Base-by-base conservation (phyloP, 164 flowering plant species). In the Tetrastigma voinierianum region DNA sequence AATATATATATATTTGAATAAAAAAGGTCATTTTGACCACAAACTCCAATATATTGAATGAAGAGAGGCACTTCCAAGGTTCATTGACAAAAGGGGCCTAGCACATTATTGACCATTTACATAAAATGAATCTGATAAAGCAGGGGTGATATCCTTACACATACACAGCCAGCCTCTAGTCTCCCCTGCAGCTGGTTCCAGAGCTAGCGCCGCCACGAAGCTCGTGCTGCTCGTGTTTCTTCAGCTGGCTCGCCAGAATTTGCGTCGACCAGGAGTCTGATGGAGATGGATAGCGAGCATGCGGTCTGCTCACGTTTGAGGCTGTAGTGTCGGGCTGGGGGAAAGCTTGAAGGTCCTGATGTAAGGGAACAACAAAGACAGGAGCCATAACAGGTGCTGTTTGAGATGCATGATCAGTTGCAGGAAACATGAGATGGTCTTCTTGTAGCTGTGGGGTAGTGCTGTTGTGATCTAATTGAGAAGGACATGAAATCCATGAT, bases 231-330 rank as follows among this genome's bases (percentile, higher is more conserved):
- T 61, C 45, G 11, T 55, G 40, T 49, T 24, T 19, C 21, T 49
- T 62, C 43, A 54, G 55, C 46, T 67, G 75, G 55, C 61, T 49
- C 14, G 44, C 72, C 20, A 83, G 81, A 56, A 86, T 68, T 51
- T 77, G 78, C 24, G 80, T 73, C 1, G 90, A 76, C 90, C 90
- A 86, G 9, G 82, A 77, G 70, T 86, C 90, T 19, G 82, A 60
- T 8, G 75, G 78, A 10, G 87, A 78, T 24, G 86, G 87, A 61
- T 86, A 86, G 15, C 90, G 75, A 32, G 90, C 76, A 45, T 79
- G 87, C 4, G 90, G 90, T 70, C 77, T 84, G 60, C 76, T 81
- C 69, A 86, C 85, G 51, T 60, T 54, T 14, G 80, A 52, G 2
- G 73, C 68, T 21, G 57, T 47, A 6, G 70, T 43, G 68, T 59